Evolutionary conservation across 176 grass and related monocot genomes (phyloP).

Genomic region (Saccharum spontaneum): DNA sequence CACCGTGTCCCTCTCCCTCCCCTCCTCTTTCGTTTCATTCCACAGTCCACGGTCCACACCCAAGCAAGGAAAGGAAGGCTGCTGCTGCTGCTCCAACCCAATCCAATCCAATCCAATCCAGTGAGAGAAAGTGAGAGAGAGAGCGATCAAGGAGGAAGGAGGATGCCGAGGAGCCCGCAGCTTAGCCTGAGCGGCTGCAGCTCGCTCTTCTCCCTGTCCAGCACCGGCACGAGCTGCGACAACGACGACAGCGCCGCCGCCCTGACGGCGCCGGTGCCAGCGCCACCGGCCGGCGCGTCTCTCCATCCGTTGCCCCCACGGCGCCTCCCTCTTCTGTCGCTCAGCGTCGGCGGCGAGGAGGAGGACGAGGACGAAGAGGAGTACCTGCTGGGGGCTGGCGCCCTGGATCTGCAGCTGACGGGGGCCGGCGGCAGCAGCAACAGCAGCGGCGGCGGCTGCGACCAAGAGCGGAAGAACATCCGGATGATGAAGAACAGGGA

Average conservation of each 20-base stretch:
- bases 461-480: conserved; percentile 35
- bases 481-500: conserved; percentile 59
- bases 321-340: conserved; percentile 22
- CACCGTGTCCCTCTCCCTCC: no score
- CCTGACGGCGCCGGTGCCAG: not conserved
- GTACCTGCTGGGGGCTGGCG: not conserved
- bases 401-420: conserved; percentile 37
- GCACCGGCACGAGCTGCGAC: conserved; percentile 1
- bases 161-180: conserved; percentile 34
- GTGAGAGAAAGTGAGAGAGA: not conserved
- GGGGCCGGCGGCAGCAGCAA: not conserved
- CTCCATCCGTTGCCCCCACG: conserved; percentile 9
- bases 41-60: not conserved
- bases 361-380: conserved; percentile 19
- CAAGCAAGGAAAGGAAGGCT: not conserved
- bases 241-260: not conserved
- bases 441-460: not conserved
- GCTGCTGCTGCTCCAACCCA: no score
- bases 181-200: conserved; percentile 54
- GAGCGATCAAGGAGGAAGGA: no score
- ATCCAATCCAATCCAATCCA: not conserved
- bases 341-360: conserved; percentile 26
- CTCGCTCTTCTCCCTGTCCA: conserved; percentile 51
- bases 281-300: not conserved
- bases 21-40: not conserved